Percentiles rank a stretch among this genome's conserved stretches.
These are phyloP conservation scores for Penicillium herquei DNA, from an alignment of 495 filamentous ascomycete species.

Conservation along the genomic window DNA sequence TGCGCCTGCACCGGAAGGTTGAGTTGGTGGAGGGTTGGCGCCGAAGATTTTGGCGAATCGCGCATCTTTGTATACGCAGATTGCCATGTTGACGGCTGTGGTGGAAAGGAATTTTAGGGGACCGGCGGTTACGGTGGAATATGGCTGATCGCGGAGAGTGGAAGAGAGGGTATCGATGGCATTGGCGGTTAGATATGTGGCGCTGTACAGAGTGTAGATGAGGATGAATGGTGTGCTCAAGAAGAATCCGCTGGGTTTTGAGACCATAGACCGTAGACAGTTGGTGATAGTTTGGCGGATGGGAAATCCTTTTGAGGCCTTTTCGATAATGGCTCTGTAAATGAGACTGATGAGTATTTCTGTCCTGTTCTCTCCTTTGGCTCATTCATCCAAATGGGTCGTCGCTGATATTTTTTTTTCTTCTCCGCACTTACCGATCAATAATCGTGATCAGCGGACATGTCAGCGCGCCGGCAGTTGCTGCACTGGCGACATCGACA, in stretches of 20 bases:
- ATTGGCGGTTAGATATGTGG: slow-evolving; percentile 92
- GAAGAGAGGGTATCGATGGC: slow-evolving; percentile 77
- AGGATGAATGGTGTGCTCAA: slow-evolving; percentile 80
- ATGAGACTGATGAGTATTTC: background rate
- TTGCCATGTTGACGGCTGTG: slow-evolving; percentile 76
- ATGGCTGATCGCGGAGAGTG: slow-evolving; percentile 56
- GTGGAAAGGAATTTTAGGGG: slow-evolving; percentile 82
- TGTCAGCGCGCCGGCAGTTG: slow-evolving; percentile 74
- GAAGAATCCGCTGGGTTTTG: slow-evolving; percentile 68
- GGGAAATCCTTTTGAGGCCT: slow-evolving; percentile 79
- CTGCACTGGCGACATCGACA: slow-evolving; percentile 72
- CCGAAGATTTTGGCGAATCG: slow-evolving; percentile 84
- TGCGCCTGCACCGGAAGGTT: background rate
- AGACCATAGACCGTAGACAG: slow-evolving; percentile 62
- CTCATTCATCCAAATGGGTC: background rate
- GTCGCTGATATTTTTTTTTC: no score
- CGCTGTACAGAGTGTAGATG: slow-evolving; percentile 83
- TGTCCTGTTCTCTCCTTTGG: background rate
- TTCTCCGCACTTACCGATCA: slow-evolving; percentile 64
- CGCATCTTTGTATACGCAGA: slow-evolving; percentile 92
- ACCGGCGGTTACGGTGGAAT: slow-evolving; percentile 65
- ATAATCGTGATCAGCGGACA: slow-evolving; percentile 89
- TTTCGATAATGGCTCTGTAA: slow-evolving; percentile 86
- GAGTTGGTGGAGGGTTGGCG: slow-evolving; percentile 16
- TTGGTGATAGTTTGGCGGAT: slow-evolving; percentile 63